Evolutionary conservation across 2,329 filamentous ascomycete species (phyloP).

Genomic region (Fusarium sarcochroum): DNA sequence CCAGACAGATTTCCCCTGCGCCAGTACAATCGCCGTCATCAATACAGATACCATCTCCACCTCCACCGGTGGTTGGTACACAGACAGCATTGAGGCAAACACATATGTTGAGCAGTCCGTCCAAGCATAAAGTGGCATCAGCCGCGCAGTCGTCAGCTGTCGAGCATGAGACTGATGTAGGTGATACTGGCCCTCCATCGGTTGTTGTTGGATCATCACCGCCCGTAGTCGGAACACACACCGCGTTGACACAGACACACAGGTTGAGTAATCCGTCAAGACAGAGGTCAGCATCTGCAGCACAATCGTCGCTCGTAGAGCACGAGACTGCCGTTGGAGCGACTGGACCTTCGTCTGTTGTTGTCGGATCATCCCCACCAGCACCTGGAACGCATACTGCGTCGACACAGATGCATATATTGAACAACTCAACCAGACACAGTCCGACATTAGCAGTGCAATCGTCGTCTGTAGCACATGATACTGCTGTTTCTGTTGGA

Average conservation of each 20-base stretch:
- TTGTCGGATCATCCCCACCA: not conserved
- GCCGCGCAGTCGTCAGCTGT: not conserved
- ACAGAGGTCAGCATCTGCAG: not conserved
- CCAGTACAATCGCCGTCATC: too few species aligned
- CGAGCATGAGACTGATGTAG: not conserved
- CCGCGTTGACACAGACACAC: not conserved
- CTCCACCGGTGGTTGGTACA: not conserved
- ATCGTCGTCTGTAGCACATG: not conserved
- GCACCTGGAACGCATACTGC: not conserved
- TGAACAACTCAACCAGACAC: not conserved
- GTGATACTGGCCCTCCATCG: not conserved
- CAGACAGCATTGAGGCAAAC: constrained; percentile 3
- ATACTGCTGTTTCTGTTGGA: too few species aligned
- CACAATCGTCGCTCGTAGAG: not conserved
- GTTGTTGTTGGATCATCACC: not conserved
- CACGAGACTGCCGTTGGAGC: not conserved
- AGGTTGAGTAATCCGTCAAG: constrained; percentile 4
- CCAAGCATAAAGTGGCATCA: not conserved
- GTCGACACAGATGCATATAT: constrained; percentile 2
- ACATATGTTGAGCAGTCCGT: constrained; percentile 5
- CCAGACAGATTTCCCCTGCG: too few species aligned
- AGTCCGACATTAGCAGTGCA: not conserved
- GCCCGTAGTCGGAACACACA: not conserved
- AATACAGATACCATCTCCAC: too few species aligned
- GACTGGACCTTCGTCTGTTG: not conserved